Base-by-base conservation (phyloP, 345 rosid genomes). In the Sisymbrium irio region DNA sequence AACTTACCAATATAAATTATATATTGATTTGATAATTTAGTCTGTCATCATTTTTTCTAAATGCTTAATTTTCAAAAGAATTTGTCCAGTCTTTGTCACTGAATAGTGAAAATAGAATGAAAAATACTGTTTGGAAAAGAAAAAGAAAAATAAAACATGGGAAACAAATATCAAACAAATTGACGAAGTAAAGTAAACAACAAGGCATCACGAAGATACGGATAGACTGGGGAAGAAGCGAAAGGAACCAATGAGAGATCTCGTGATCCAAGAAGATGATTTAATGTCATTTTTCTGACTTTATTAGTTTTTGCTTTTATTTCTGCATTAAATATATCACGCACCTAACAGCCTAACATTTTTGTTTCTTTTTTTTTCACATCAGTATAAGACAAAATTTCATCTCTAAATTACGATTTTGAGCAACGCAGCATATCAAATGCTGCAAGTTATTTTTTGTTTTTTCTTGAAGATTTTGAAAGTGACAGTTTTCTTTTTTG, bases 251-350 rank as follows among this genome's bases (percentile, higher is more conserved):
- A 71, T 71, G 67, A 77, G 80, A 50, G 62, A 71, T 77, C 72
- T 77, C 80, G 80, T 77, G 80, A 77, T 77, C 80, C 80, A 77
- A 77, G 76, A 77, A 57, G 72, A 77, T 77, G 62, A 71, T 65
- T 33, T 49, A 77, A 39, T 77, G 67, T 67, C 32, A 64, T 47
- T 77, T 60, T 59, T 49, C 76, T 71, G 80, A 56, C 68, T 56
- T 61, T 64, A 57, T 64, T 56, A 40, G 72, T 72, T 70, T 77
- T 71, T 58, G 53, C 37, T 56, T 76, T 69, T 70, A 53, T 63
- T 46, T 63, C 50, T 49, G 71, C 57, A 58, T 71, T 71, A 20
- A 77, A 22, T 77, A 27, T 44, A 53, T 69, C 36, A 56, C 65
- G 50, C 71, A 76, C 79, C 59, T 13, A 76, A 69, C 70, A 76